phyloP scores from a whole-genome alignment of 2,329 filamentous ascomycete species.

The Fusarium dimerum region DNA sequence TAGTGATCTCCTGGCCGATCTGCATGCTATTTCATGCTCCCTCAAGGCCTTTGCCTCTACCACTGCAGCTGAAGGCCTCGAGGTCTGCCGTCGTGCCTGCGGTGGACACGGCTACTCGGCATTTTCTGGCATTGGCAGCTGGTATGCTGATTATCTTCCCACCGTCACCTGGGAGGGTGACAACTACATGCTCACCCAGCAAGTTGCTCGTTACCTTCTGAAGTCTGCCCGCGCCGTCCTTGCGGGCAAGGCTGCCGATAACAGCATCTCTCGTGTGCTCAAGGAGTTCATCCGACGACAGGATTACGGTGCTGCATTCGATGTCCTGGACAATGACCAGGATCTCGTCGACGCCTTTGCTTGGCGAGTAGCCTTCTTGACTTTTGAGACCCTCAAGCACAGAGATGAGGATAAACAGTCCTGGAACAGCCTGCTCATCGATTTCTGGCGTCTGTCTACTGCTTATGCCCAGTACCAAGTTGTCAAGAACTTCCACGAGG shows the following conservation, averaged over 20 bases:
- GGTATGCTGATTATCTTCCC: slow-evolving; percentile 77
- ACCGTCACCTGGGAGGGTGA: slow-evolving; percentile 72
- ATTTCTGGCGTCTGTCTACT: slow-evolving; percentile 75
- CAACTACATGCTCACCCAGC: slow-evolving; percentile 82
- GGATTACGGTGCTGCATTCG: slow-evolving; percentile 73
- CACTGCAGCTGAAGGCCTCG: slow-evolving; percentile 72
- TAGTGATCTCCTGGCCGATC: slow-evolving; percentile 68
- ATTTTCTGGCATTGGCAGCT: slow-evolving; percentile 74
- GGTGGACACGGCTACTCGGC: slow-evolving; percentile 76
- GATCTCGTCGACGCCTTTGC: slow-evolving; percentile 75
- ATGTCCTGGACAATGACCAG: slow-evolving; percentile 68
- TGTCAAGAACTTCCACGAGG: slow-evolving; percentile 69
- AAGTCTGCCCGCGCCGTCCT: slow-evolving; percentile 73
- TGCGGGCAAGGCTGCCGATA: slow-evolving; percentile 52
- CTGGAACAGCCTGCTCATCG: slow-evolving; percentile 76
- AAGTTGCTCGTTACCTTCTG: slow-evolving; percentile 74
- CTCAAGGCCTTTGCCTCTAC: slow-evolving; percentile 73
- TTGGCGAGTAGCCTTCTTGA: slow-evolving; percentile 73
- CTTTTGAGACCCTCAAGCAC: slow-evolving; percentile 74
- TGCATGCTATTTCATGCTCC: slow-evolving; percentile 76
- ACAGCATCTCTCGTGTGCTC: slow-evolving; percentile 55
- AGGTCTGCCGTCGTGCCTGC: slow-evolving; percentile 73
- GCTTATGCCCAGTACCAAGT: slow-evolving; percentile 77
- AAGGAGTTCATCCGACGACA: slow-evolving; percentile 63
- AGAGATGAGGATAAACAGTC: slow-evolving; percentile 73